phyloP scores from a whole-genome alignment of 2,329 filamentous ascomycete species.

The Trichophyton equinum region DNA sequence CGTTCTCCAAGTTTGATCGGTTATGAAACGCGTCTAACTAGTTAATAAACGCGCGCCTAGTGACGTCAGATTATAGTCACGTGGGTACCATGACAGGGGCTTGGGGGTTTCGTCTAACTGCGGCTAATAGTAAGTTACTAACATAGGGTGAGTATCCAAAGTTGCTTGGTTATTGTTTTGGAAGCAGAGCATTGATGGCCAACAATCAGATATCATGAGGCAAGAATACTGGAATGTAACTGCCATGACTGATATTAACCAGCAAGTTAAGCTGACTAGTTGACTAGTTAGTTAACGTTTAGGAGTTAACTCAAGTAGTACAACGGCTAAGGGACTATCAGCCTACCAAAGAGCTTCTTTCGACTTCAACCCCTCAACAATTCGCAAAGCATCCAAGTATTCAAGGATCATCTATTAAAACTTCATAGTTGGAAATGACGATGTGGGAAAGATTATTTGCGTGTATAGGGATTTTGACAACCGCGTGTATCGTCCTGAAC shows the following conservation, averaged over 20 bases:
- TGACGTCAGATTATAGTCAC: background rate
- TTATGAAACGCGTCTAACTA: background rate
- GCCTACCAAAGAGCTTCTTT: background rate
- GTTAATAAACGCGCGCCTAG: background rate
- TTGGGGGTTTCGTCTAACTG: too few species aligned
- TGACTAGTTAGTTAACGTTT: background rate
- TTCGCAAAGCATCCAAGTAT: background rate
- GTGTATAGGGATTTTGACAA: slow-evolving; percentile 7
- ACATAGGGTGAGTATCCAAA: too few species aligned
- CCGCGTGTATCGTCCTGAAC: slow-evolving; percentile 7
- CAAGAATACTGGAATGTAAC: too few species aligned
- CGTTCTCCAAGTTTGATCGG: background rate
- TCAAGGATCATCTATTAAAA: background rate
- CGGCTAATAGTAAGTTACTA: too few species aligned
- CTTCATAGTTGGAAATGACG: background rate
- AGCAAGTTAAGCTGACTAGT: background rate
- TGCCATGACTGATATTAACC: background rate
- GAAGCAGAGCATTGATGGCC: too few species aligned
- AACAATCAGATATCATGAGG: too few species aligned
- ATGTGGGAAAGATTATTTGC: background rate
- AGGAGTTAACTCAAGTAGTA: background rate
- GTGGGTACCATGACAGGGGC: background rate
- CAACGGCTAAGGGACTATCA: background rate
- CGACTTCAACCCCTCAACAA: background rate
- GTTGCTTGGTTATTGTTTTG: too few species aligned